Evolutionary conservation across 257 asterid genomes (phyloP), one percentile per base, ranked within the genome.

Genomic region (Lantana camara): DNA sequence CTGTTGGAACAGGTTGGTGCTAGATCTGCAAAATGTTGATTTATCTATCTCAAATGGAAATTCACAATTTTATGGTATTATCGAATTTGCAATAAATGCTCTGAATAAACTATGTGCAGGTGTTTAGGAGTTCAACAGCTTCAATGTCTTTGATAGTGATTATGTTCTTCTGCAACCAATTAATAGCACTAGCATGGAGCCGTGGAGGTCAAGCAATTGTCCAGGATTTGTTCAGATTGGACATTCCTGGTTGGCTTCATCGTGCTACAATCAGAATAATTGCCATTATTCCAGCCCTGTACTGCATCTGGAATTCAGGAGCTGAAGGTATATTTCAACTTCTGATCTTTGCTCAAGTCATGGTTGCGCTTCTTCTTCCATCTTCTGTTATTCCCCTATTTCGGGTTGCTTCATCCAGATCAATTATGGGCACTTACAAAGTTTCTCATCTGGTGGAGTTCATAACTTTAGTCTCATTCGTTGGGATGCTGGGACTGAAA

Each of bases 181-280:
- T 76, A 61, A 73, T 77, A 22, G 82, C 82, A 71, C 47, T 85
- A 54, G 71, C 80, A 60, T 85, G 93, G 87, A 79, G 76, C 76
- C 64, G 72, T 68, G 81, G 82, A 66, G 75, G 84, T 54, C 89
- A 65, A 71, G 79, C 53, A 17, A 76, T 82, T 20, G 68, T 76
- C 53, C 76, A 64, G 15, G 75, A 70, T 51, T 63, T 82, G 47
- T 76, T 85, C 41, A 71, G 77, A 67, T 56, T 70, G 77, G 89
- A 85, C 15, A 69, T 82, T 64, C 89, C 87, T 45, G 84, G 79
- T 55, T 85, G 93, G 93, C 85, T 82, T 66, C 89, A 85, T 72
- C 84, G 80, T 58, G 80, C 77, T 32, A 78, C 93, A 21, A 70
- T 82, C 78, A 70, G 93, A 83, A 69, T 80, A 32, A 47, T 82